These are phyloP conservation scores for Heritiera littoralis DNA, from an alignment of 345 rosid species.

Conservation along the genomic window DNA sequence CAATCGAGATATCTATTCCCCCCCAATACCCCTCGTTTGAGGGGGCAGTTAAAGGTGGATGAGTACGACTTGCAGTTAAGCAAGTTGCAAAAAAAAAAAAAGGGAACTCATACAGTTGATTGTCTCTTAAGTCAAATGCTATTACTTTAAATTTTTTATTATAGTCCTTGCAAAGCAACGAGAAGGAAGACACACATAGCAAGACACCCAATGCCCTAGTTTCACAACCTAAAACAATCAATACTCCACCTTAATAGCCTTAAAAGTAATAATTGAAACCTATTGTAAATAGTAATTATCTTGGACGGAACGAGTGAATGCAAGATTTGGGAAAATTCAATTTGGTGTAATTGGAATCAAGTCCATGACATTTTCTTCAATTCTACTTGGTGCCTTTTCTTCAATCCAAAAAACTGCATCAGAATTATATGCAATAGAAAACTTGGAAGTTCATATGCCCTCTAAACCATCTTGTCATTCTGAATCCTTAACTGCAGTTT, in stretches of 20 bases:
- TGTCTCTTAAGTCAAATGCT: neutral
- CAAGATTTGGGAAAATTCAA: neutral
- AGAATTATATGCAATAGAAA: neutral
- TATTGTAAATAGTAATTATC: neutral
- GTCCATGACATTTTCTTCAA: neutral
- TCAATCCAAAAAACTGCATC: neutral
- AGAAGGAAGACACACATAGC: neutral
- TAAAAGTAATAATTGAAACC: neutral
- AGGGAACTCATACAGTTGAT: neutral
- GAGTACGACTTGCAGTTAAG: neutral
- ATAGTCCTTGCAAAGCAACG: slow-evolving; percentile 1
- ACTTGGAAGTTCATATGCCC: neutral
- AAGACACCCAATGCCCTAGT: neutral
- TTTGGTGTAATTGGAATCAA: neutral
- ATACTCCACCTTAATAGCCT: neutral
- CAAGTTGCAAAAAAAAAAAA: neutral
- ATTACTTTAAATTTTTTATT: too few species aligned
- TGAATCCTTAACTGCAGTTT: neutral
- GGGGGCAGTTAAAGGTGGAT: neutral
- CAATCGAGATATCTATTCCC: neutral
- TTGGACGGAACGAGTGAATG: neutral
- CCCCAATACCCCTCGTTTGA: neutral
- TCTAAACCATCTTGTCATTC: neutral
- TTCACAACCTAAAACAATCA: neutral
- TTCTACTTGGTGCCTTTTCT: neutral